Evolutionary conservation across 495 filamentous ascomycete species (phyloP).

Genomic region (Bacidia rubella): DNA sequence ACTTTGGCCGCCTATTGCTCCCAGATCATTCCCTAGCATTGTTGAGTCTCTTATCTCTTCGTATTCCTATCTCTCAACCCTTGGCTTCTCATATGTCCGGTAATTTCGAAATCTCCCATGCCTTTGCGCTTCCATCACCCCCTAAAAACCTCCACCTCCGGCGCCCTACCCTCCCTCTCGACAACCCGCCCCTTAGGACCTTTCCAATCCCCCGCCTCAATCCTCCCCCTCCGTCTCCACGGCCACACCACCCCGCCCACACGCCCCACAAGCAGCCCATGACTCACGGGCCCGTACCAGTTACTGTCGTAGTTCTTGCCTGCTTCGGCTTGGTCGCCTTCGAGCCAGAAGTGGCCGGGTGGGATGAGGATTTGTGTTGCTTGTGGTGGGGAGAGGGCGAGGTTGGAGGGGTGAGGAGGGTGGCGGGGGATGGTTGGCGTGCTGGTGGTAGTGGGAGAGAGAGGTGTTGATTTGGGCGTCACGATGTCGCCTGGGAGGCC

Average conservation of each 20-base stretch:
- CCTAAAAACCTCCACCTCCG: neutral
- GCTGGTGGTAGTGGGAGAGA: neutral
- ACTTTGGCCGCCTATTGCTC: too few relatives aligned
- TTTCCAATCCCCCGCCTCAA: slow-evolving; percentile 33
- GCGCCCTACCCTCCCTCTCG: neutral
- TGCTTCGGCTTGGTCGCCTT: slow-evolving; percentile 49
- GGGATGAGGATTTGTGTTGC: slow-evolving; percentile 44
- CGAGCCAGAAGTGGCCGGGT: slow-evolving; percentile 64
- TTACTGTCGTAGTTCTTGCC: slow-evolving; percentile 57
- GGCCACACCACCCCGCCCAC: slow-evolving; percentile 53
- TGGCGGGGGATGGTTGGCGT: neutral
- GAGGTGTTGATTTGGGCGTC: slow-evolving; percentile 44
- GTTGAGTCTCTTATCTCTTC: too few relatives aligned
- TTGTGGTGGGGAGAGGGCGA: neutral
- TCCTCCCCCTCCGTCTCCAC: slow-evolving; percentile 32
- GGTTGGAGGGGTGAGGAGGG: neutral
- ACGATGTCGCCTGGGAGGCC: slow-evolving; percentile 57
- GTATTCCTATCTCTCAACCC: too few relatives aligned
- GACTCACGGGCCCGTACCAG: slow-evolving; percentile 54
- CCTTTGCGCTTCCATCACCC: neutral
- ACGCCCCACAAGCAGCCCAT: slow-evolving; percentile 46
- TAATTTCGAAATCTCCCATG: too few relatives aligned
- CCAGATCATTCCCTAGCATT: too few relatives aligned
- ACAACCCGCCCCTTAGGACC: neutral
- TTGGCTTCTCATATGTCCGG: too few relatives aligned